Conservation (phyloP, 2,329 filamentous ascomycete genomes). For the Metarhizium album region DNA sequence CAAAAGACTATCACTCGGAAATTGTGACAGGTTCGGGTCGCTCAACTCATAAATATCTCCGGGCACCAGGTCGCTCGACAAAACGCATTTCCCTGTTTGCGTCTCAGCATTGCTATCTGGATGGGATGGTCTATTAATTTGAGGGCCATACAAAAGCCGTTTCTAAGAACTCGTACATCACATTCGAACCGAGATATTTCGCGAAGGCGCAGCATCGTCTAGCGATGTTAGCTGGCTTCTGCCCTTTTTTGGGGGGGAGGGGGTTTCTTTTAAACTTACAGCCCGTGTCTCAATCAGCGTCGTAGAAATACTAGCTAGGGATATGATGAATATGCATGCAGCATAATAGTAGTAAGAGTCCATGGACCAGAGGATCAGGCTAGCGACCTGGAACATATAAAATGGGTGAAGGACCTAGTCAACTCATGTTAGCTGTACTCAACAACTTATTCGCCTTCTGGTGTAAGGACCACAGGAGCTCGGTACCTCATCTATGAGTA, state of each 20-base stretch:
- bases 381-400: slow-evolving; percentile 95
- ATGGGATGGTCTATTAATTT: background rate
- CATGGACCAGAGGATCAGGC: slow-evolving; percentile 85
- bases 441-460: background rate
- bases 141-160: slow-evolving; percentile 68
- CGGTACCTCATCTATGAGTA: slow-evolving; percentile 75
- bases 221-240: slow-evolving; percentile 6
- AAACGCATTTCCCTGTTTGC: slow-evolving; percentile 61
- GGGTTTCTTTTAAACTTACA: slow-evolving; percentile 36
- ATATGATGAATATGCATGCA: slow-evolving; percentile 88
- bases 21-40: slow-evolving; percentile 76
- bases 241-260: background rate
- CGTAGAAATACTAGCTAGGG: slow-evolving; percentile 78
- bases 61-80: slow-evolving; percentile 80
- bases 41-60: slow-evolving; percentile 96
- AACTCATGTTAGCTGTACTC: background rate
- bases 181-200: slow-evolving; percentile 94
- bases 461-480: background rate
- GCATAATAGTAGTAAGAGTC: slow-evolving; percentile 99
- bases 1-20: slow-evolving; percentile 86
- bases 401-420: slow-evolving; percentile 83
- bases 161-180: slow-evolving; percentile 83
- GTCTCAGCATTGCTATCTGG: background rate
- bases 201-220: slow-evolving; percentile 81
- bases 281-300: slow-evolving; percentile 85